Percentiles rank a stretch among this genome's conserved stretches.
phyloP scores from a whole-genome alignment of 2,329 filamentous ascomycete species.

The Grosmannia serpens region DNA sequence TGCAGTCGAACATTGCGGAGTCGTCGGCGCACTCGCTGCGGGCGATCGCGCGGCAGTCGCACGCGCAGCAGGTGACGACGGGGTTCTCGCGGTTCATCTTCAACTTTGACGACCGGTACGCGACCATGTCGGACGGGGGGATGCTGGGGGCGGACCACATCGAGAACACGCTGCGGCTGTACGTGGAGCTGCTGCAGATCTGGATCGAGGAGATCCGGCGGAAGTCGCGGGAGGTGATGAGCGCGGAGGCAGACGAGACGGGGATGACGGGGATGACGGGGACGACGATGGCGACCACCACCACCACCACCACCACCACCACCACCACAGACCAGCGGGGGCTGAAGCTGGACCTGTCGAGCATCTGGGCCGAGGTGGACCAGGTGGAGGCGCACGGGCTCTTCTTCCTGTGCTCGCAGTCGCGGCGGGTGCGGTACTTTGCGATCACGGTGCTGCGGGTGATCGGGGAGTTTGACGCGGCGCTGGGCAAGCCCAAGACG shows the following conservation, averaged over 20 bases:
- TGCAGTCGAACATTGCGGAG: constrained; percentile 80
- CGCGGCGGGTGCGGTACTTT: constrained; percentile 75
- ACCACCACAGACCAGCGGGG: constrained; percentile 67
- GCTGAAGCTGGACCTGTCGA: constrained; percentile 72
- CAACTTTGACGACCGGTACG: constrained; percentile 94
- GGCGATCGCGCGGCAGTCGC: constrained; percentile 84
- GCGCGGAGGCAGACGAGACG: constrained; percentile 33
- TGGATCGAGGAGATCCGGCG: constrained; percentile 96
- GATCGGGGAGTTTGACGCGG: constrained; percentile 86
- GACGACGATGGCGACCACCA: constrained; percentile 20
- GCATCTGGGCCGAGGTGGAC: constrained; percentile 85
- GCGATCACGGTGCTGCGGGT: constrained; percentile 86
- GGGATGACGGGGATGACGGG: background rate
- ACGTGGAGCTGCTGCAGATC: constrained; percentile 86
- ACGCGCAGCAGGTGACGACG: constrained; percentile 91
- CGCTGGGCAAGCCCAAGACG: constrained; percentile 57
- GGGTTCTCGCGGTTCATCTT: constrained; percentile 97
- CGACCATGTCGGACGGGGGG: constrained; percentile 94
- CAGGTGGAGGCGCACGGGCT: constrained; percentile 93
- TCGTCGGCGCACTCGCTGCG: constrained; percentile 91
- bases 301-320: too few relatives aligned
- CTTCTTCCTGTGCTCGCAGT: constrained; percentile 96
- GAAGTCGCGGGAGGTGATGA: constrained; percentile 60
- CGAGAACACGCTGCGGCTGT: constrained; percentile 82
- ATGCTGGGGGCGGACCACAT: constrained; percentile 93